Base-by-base conservation (phyloP, 2,329 filamentous ascomycete genomes). In the Thelonectria discophora region DNA sequence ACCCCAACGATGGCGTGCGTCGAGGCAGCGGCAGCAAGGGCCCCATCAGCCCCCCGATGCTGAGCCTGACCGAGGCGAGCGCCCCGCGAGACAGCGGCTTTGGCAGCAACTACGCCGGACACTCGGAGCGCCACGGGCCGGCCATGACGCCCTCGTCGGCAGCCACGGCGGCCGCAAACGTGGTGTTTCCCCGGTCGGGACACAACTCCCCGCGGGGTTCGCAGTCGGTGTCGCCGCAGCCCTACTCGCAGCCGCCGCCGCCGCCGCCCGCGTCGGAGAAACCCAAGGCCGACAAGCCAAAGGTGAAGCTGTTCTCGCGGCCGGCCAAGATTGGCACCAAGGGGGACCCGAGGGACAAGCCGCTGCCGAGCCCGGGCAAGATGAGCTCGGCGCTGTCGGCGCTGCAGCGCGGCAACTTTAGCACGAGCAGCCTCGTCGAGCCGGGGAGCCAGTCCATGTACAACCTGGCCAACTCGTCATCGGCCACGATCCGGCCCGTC, bases 231-330 rank as follows among this genome's bases (percentile, higher is more conserved):
- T 75, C 73, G 11, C 75, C 74, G 8, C 75, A 76, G 55, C 70
- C 65, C 64, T 75, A 75, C 15, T 77, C 73, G 57, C 81, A 76
- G 34, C 75, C 74, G 20, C 81, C 73, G 20, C 77, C 72, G 15
- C 81, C 77, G 18, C 81, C 77, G 34, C 76, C 75, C 11, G 78
- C 73, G 47, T 77, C 81, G 2, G 88, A 90, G 67, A 89, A 90
- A 74, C 83, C 84, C 20, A 86, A 86, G 69, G 81, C 85, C 27
- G 89, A 92, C 69, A 91, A 92, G 63, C 87, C 88, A 63, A 93
- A 93, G 77, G 90, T 92, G 74, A 94, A 94, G 79, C 82, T 94
- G 27, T 94, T 94, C 73, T 92, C 89, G 7, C 86, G 91, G 52
- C 90, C 90, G 0, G 90, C 90, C 72, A 93, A 90, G 77, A 91